These are phyloP conservation scores for Herpetomonas muscarum DNA, from an alignment of 208 protist species.

Conservation along the genomic window DNA sequence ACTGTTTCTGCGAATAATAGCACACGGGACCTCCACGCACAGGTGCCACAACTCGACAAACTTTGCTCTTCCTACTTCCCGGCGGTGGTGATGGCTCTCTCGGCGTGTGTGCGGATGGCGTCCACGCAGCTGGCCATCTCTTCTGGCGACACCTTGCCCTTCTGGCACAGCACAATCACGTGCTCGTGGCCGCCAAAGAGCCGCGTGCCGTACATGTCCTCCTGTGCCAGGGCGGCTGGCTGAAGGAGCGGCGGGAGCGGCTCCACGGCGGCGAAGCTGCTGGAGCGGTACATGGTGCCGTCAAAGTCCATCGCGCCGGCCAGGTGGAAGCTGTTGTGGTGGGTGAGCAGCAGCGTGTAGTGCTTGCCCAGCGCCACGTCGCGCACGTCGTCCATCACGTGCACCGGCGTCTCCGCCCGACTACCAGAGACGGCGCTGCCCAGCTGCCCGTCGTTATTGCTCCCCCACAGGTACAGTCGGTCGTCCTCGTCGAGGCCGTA, in stretches of 20 bases:
- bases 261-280: constrained; percentile 49
- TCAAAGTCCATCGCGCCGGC: constrained; percentile 57
- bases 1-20: no score
- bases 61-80: no score
- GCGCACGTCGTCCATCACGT: constrained; percentile 63
- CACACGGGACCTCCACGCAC: no score
- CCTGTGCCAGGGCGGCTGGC: constrained; percentile 15
- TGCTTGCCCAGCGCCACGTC: constrained; percentile 59
- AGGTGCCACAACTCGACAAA: no score
- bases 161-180: constrained; percentile 56
- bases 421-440: constrained; percentile 13
- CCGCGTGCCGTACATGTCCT: constrained; percentile 35
- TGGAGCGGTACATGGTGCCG: constrained; percentile 23
- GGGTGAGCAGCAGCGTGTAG: constrained; percentile 60
- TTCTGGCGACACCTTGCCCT: constrained; percentile 20
- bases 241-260: constrained; percentile 43
- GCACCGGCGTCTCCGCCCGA: constrained; percentile 27
- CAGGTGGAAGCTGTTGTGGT: constrained; percentile 45
- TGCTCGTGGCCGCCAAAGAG: constrained; percentile 63
- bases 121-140: constrained; percentile 21
- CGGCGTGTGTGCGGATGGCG: constrained; percentile 41
- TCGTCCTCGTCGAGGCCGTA: constrained; percentile 64
- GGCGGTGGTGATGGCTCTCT: constrained; percentile 22
- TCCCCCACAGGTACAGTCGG: constrained; percentile 71
- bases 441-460: constrained; percentile 61